Percentiles rank a stretch among this genome's conserved stretches.
Evolutionary conservation across 495 filamentous ascomycete species (phyloP).

Genomic region (Durotheca rogersii): DNA sequence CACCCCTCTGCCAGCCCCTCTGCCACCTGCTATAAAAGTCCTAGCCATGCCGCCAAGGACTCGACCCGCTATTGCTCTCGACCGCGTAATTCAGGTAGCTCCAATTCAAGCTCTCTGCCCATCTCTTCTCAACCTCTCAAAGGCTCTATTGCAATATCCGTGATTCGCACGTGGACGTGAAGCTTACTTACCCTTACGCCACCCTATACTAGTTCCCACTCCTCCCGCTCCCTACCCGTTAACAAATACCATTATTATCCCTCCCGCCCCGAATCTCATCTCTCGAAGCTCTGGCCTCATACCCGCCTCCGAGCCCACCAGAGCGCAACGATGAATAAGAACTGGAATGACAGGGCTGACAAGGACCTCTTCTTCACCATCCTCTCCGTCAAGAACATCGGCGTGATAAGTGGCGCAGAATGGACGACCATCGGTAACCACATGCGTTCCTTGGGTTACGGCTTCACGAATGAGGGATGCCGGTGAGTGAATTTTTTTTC

Average conservation of each 20-base stretch:
- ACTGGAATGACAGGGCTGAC: constrained; percentile 55
- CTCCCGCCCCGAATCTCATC: too few species aligned
- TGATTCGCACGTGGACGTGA: constrained; percentile 31
- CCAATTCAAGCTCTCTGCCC: constrained; percentile 26
- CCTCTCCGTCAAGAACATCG: constrained; percentile 55
- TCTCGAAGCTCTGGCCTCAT: constrained; percentile 22
- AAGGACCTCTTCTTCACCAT: constrained; percentile 58
- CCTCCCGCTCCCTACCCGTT: constrained; percentile 14
- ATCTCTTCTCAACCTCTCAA: constrained; percentile 35
- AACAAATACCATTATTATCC: background rate
- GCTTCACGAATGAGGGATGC: constrained; percentile 57
- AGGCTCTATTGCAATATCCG: constrained; percentile 33
- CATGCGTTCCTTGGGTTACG: constrained; percentile 52
- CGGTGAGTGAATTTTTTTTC: constrained; percentile 42
- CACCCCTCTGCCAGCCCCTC: background rate
- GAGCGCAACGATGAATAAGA: constrained; percentile 47
- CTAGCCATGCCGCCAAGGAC: constrained; percentile 16
- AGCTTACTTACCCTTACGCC: constrained; percentile 7
- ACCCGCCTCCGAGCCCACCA: constrained; percentile 5
- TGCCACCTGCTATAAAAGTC: background rate
- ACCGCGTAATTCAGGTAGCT: constrained; percentile 34
- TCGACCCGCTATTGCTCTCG: constrained; percentile 26
- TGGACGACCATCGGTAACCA: constrained; percentile 54
- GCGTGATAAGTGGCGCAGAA: constrained; percentile 54
- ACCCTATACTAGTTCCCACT: constrained; percentile 25